Evolutionary conservation across 2,329 filamentous ascomycete genomes (phyloP).

Genomic region (Trematosphaeria pertusa): DNA sequence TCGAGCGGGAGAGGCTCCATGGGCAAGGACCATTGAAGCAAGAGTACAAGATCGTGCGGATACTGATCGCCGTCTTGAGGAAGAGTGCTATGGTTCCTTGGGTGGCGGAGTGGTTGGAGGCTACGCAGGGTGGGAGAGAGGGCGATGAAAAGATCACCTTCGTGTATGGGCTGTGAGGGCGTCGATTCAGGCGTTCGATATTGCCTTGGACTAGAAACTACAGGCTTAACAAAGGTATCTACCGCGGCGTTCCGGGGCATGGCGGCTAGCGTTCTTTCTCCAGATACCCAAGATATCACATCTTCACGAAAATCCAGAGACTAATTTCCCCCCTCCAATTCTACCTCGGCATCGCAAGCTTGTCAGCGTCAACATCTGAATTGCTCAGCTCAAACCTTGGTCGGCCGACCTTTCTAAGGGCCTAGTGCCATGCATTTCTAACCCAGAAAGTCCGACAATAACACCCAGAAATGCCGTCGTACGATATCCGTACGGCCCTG

Average conservation of each 20-base stretch:
- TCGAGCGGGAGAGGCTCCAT: constrained; percentile 42
- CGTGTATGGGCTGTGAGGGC: constrained; percentile 47
- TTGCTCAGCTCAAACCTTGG: too few species aligned
- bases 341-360: too few species aligned
- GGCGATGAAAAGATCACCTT: constrained; percentile 58
- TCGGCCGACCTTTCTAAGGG: too few species aligned
- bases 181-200: not conserved
- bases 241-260: not conserved
- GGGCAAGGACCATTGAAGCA: constrained; percentile 42
- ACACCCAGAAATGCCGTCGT: too few species aligned
- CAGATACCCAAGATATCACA: not conserved
- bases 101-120: constrained; percentile 41
- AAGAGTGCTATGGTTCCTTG: constrained; percentile 18
- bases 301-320: too few species aligned
- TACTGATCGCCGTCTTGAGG: constrained; percentile 11
- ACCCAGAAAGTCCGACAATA: too few species aligned
- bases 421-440: too few species aligned
- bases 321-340: too few species aligned
- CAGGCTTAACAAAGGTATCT: not conserved
- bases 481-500: too few species aligned
- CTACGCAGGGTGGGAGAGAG: constrained; percentile 42
- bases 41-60: constrained; percentile 28
- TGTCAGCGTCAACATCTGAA: too few species aligned
- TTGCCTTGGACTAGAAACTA: not conserved
- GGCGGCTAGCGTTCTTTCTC: not conserved